These are phyloP conservation scores for Scytalidium lignicola DNA, from an alignment of 2,329 filamentous ascomycete genomes.

Conservation along the genomic window DNA sequence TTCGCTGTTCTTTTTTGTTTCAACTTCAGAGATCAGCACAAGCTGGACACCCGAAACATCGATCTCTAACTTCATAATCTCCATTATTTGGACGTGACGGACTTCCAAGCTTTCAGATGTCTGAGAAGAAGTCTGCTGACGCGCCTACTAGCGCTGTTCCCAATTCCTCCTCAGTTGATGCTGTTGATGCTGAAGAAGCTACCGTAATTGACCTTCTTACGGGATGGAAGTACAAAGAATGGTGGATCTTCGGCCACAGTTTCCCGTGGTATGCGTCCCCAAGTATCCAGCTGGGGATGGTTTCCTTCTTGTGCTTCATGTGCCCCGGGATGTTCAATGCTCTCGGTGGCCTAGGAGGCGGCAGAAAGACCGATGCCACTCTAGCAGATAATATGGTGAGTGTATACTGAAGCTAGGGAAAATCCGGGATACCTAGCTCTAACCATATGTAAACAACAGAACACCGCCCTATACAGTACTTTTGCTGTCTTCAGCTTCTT, in stretches of 20 bases:
- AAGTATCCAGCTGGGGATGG: slow-evolving; percentile 65
- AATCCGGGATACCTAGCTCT: not conserved
- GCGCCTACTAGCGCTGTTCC: no score
- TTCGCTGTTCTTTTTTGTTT: no score
- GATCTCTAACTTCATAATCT: no score
- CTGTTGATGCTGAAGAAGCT: slow-evolving; percentile 25
- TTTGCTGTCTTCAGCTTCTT: slow-evolving; percentile 57
- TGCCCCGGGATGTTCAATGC: slow-evolving; percentile 73
- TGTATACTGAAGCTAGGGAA: not conserved
- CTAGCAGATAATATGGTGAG: slow-evolving; percentile 44
- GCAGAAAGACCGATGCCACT: slow-evolving; percentile 48
- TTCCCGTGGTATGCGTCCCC: slow-evolving; percentile 70
- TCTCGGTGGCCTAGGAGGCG: slow-evolving; percentile 59
- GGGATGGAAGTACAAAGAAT: slow-evolving; percentile 64
- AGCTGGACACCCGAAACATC: no score
- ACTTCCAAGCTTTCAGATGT: no score
- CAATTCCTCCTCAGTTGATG: no score
- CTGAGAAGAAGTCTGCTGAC: no score
- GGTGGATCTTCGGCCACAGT: slow-evolving; percentile 48
- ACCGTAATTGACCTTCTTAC: slow-evolving; percentile 31
- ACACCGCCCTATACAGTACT: slow-evolving; percentile 39
- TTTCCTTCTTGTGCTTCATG: slow-evolving; percentile 65
- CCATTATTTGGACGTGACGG: no score
- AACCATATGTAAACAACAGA: slow-evolving; percentile 1
- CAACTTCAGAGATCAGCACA: no score